phyloP scores from a whole-genome alignment of 148 eudicot genomes.

The Amaranthus hypochondriacus region DNA sequence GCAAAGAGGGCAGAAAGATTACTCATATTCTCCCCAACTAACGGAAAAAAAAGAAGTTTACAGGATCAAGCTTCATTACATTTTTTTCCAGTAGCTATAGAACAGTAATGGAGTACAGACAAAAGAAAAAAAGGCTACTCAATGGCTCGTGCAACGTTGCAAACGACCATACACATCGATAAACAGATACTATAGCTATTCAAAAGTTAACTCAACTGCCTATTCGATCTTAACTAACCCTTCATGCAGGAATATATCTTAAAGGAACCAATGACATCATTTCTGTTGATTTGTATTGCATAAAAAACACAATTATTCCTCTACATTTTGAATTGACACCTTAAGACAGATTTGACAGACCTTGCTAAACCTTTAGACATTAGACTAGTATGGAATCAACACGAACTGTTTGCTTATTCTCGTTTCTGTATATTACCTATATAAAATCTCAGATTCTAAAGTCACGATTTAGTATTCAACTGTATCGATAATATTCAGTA shows the following conservation, averaged over 20 bases:
- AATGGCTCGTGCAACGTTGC: neutral
- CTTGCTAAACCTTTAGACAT: neutral
- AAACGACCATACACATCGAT: neutral
- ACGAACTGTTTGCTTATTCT: neutral
- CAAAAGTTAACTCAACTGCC: neutral
- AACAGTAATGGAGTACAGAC: constrained; percentile 5
- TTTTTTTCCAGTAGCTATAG: constrained; percentile 4
- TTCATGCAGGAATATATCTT: constrained; percentile 5
- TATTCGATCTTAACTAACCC: constrained; percentile 2
- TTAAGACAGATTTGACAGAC: neutral
- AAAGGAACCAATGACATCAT: neutral
- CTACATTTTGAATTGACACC: neutral
- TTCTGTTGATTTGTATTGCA: neutral
- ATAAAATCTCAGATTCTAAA: neutral
- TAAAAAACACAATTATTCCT: neutral
- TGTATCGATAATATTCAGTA: constrained; percentile 4
- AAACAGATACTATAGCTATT: neutral
- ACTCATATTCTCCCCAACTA: constrained; percentile 3
- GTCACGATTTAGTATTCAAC: neutral
- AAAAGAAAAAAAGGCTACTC: constrained; percentile 10
- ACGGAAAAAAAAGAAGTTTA: constrained; percentile 8
- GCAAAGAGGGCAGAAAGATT: constrained; percentile 3
- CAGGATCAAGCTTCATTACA: neutral
- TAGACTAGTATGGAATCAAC: neutral
- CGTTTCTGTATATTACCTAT: neutral